Percentiles rank a stretch among this genome's conserved stretches.
phyloP scores from a whole-genome alignment of 2,329 filamentous ascomycete genomes.

The Epichloe uncinata region DNA sequence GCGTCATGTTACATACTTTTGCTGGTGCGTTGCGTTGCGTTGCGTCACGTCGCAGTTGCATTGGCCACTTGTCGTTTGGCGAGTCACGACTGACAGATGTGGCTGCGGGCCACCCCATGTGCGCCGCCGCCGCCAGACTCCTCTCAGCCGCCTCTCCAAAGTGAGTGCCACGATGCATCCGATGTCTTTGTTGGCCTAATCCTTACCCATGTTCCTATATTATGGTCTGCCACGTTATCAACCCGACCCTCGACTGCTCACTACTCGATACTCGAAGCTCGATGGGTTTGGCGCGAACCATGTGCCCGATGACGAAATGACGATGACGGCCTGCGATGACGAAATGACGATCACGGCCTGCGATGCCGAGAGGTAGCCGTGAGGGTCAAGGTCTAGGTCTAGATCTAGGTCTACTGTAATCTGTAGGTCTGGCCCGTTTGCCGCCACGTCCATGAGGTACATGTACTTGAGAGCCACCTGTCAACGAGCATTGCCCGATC shows the following conservation, averaged over 20 bases:
- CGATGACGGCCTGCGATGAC: not conserved
- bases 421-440: not conserved
- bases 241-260: not conserved
- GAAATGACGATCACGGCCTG: too few relatives aligned
- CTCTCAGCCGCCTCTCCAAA: too few relatives aligned
- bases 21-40: too few relatives aligned
- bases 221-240: not conserved
- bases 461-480: not conserved
- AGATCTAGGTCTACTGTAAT: too few relatives aligned
- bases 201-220: not conserved
- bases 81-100: too few relatives aligned
- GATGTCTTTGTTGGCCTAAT: not conserved
- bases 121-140: too few relatives aligned
- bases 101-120: too few relatives aligned
- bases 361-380: not conserved
- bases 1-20: not conserved
- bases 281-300: not conserved
- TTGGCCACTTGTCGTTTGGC: too few relatives aligned
- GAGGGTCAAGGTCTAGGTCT: too few relatives aligned
- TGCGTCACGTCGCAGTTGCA: too few relatives aligned
- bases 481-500: not conserved
- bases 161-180: not conserved
- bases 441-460: not conserved
- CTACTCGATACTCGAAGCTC: too few relatives aligned
- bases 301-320: not conserved